Percentiles rank a stretch among this genome's conserved stretches.
Conservation (phyloP, 2,329 filamentous ascomycete genomes). For the Aureobasidium sp. region DNA sequence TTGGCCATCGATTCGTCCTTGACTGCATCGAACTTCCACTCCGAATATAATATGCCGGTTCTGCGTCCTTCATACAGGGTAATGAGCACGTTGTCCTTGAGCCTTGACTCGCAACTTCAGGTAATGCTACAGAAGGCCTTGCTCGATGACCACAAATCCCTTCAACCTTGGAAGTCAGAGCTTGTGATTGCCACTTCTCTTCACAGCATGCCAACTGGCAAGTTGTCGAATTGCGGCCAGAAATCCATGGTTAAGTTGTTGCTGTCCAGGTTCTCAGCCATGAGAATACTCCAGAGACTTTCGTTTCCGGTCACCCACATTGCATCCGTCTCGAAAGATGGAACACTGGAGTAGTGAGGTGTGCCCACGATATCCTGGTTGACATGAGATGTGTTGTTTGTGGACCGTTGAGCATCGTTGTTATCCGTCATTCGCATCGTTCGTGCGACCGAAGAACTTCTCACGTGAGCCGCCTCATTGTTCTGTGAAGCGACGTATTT, state of each 20-base stretch:
- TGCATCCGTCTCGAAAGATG: background rate
- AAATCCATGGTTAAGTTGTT: slow-evolving; percentile 8
- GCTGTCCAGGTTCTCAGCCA: background rate
- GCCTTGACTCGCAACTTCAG: no score
- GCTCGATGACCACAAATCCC: no score
- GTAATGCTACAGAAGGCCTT: no score
- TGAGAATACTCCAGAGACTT: background rate
- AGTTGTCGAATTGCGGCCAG: slow-evolving; percentile 5
- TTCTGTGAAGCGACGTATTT: background rate
- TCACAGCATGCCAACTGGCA: background rate
- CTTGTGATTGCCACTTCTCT: no score
- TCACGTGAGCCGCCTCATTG: background rate
- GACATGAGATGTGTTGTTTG: background rate
- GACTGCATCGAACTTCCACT: no score
- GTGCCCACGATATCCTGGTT: no score
- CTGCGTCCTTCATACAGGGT: no score
- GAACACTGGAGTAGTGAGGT: background rate
- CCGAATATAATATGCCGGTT: no score
- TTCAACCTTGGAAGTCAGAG: no score
- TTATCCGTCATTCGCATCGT: background rate
- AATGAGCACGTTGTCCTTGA: no score
- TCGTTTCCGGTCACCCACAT: background rate
- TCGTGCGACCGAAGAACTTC: background rate
- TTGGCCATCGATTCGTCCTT: no score
- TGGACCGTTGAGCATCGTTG: background rate